Conservation (phyloP, 2,329 filamentous ascomycete species). For the Paraphoma sp. region DNA sequence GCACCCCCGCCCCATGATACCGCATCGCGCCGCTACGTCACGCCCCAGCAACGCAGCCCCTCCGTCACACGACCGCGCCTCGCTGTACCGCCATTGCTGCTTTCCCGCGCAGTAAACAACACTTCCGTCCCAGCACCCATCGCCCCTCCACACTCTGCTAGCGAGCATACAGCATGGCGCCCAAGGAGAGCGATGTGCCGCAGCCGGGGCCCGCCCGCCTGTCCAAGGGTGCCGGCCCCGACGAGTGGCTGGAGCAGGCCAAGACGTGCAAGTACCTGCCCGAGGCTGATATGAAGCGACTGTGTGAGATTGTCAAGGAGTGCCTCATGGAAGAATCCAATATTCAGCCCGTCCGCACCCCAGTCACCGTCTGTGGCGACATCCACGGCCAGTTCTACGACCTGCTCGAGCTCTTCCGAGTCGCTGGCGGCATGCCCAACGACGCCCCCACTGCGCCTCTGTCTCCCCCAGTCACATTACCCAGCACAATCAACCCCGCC, state of each 20-base stretch:
- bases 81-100: constrained; percentile 15
- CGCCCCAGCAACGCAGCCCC: constrained; percentile 36
- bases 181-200: constrained; percentile 69
- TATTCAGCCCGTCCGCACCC: constrained; percentile 96
- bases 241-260: constrained; percentile 96
- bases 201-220: constrained; percentile 90
- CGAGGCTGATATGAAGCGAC: constrained; percentile 95
- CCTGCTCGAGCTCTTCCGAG: constrained; percentile 92
- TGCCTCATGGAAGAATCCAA: constrained; percentile 99
- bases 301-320: constrained; percentile 99
- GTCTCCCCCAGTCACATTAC: constrained; percentile 69
- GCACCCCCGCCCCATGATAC: constrained; percentile 24
- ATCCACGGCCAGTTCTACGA: constrained; percentile 99
- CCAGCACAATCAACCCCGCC: constrained; percentile 80
- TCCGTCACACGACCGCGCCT: constrained; percentile 37
- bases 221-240: constrained; percentile 80
- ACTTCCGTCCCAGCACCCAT: neutral
- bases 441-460: constrained; percentile 66
- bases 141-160: neutral
- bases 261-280: constrained; percentile 98
- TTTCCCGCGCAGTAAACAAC: neutral
- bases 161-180: constrained; percentile 45
- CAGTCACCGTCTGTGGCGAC: constrained; percentile 96
- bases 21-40: constrained; percentile 32
- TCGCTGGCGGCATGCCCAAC: constrained; percentile 95